phyloP scores from a whole-genome alignment of 2,329 filamentous ascomycete species.

The Geoglossum cookeanum region DNA sequence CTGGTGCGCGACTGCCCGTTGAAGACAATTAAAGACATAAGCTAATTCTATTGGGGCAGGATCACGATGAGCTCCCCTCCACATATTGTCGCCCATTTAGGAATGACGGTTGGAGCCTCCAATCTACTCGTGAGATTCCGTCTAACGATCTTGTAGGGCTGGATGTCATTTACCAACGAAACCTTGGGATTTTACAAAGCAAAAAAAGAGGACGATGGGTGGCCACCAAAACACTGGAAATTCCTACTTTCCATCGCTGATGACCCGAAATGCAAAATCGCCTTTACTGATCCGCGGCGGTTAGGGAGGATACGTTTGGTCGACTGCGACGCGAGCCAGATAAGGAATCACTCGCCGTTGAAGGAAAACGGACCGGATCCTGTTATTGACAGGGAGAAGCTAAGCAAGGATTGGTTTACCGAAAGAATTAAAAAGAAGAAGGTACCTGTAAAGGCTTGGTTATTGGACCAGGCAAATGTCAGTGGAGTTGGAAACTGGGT shows the following conservation, averaged over 20 bases:
- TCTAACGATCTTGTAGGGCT: slow-evolving; percentile 35
- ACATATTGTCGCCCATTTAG: slow-evolving; percentile 56
- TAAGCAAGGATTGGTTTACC: slow-evolving; percentile 60
- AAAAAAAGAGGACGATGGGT: slow-evolving; percentile 36
- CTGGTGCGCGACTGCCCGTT: slow-evolving; percentile 29
- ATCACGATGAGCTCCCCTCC: slow-evolving; percentile 59
- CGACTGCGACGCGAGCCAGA: slow-evolving; percentile 56
- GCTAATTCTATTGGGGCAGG: slow-evolving; percentile 11
- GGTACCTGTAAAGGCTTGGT: slow-evolving; percentile 72
- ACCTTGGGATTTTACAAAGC: slow-evolving; percentile 64
- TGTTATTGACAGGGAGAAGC: slow-evolving; percentile 55
- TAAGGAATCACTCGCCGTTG: slow-evolving; percentile 58
- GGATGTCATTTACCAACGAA: slow-evolving; percentile 72
- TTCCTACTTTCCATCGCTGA: slow-evolving; percentile 53
- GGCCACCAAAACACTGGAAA: slow-evolving; percentile 85
- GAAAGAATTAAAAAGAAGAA: slow-evolving; percentile 53
- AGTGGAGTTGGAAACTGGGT: slow-evolving; percentile 97
- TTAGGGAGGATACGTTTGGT: slow-evolving; percentile 66
- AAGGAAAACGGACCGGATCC: slow-evolving; percentile 91
- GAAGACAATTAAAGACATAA: neutral
- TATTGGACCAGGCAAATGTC: slow-evolving; percentile 75
- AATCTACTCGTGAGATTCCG: neutral
- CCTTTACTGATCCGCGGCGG: slow-evolving; percentile 69
- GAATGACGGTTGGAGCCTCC: slow-evolving; percentile 22
- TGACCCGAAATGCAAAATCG: slow-evolving; percentile 41